Conservation (phyloP, 1,139 yeast species). For the Arxiozyma bovina region DNA sequence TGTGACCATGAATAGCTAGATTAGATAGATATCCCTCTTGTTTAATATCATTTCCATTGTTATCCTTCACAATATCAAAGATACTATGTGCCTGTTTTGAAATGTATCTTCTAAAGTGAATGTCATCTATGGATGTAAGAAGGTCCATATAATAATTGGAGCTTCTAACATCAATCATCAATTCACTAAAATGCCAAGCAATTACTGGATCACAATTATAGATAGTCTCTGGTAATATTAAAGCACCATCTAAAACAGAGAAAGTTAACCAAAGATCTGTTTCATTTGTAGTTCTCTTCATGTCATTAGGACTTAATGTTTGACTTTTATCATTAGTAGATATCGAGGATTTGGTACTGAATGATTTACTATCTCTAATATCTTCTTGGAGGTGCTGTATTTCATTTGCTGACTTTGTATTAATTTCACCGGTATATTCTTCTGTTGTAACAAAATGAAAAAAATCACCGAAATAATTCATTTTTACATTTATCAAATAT, state of each 20-base stretch:
- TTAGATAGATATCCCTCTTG: slow-evolving; percentile 33
- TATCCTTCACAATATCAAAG: slow-evolving; percentile 31
- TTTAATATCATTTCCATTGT: slow-evolving; percentile 10
- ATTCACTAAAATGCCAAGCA: slow-evolving; percentile 52
- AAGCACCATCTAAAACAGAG: slow-evolving; percentile 58
- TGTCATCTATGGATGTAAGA: slow-evolving; percentile 36
- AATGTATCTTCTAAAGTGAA: slow-evolving; percentile 16
- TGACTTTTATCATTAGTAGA: not conserved
- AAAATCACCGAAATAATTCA: slow-evolving; percentile 83
- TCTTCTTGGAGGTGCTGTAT: slow-evolving; percentile 1
- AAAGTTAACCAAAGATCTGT: slow-evolving; percentile 68
- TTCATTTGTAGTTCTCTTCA: slow-evolving; percentile 56
- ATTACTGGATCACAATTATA: slow-evolving; percentile 59
- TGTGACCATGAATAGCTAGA: slow-evolving; percentile 66
- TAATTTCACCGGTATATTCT: slow-evolving; percentile 45
- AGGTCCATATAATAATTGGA: slow-evolving; percentile 90
- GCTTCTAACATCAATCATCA: slow-evolving; percentile 73
- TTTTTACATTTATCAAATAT: slow-evolving; percentile 68
- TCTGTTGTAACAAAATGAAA: slow-evolving; percentile 79
- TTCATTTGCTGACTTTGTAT: slow-evolving; percentile 10
- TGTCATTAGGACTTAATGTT: slow-evolving; percentile 18
- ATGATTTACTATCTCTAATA: not conserved
- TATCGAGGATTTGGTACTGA: not conserved
- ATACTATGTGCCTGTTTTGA: slow-evolving; percentile 49
- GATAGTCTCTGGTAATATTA: slow-evolving; percentile 63